A percentile compares a stretch with the other conserved stretches of the same genome.
These are phyloP conservation scores for Pseudopediastrum boryanum DNA, from an alignment of 139 green algal genomes.

Conservation along the genomic window DNA sequence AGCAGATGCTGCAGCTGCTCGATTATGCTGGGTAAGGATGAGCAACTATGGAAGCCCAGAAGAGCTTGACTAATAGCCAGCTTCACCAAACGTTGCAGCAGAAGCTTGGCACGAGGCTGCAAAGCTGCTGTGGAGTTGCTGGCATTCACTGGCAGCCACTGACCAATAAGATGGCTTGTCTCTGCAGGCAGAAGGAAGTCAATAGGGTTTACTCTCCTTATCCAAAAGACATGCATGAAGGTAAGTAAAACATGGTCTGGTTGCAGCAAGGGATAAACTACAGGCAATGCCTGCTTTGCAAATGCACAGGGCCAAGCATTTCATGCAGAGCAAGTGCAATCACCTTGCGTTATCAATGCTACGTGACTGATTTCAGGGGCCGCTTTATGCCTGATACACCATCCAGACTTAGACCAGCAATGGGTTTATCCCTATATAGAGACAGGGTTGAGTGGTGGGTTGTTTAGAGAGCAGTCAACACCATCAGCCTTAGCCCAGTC, in stretches of 20 bases:
- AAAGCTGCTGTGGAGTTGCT: neutral
- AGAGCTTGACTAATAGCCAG: neutral
- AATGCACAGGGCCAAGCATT: too few species aligned
- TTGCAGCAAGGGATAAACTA: neutral
- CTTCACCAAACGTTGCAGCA: neutral
- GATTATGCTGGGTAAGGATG: neutral
- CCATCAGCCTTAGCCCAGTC: too few species aligned
- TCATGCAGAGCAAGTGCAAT: too few species aligned
- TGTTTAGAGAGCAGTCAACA: too few species aligned
- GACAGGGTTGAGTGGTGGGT: too few species aligned
- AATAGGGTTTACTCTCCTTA: neutral
- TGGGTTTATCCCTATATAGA: neutral
- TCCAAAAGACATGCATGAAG: neutral
- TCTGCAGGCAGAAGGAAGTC: conserved; percentile 2
- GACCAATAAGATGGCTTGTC: conserved; percentile 15
- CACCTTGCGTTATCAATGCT: too few species aligned
- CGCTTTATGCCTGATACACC: neutral
- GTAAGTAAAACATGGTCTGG: neutral
- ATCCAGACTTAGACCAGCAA: neutral
- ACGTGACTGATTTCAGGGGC: neutral
- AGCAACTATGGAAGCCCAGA: neutral
- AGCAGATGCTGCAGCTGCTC: neutral
- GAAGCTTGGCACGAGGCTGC: neutral
- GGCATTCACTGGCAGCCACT: conserved; percentile 13
- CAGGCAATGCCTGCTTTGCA: too few species aligned